These are phyloP conservation scores for Crithidia thermophila DNA, from an alignment of 208 protist genomes.

Conservation along the genomic window DNA sequence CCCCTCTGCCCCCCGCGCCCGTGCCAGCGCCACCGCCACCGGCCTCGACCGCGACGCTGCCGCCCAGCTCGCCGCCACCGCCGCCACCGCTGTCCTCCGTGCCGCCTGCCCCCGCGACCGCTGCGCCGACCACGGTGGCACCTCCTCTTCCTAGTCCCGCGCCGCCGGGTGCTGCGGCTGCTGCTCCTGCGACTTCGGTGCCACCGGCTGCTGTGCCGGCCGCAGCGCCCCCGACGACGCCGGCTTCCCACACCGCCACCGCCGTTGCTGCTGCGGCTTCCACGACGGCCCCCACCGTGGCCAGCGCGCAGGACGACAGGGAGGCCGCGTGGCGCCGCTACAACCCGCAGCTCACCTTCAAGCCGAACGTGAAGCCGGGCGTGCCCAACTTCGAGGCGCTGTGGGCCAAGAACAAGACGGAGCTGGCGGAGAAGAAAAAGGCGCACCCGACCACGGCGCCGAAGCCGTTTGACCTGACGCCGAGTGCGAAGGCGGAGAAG, in stretches of 20 bases:
- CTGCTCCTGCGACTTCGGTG: not conserved
- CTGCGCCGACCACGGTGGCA: not conserved
- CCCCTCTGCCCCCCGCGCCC: not conserved
- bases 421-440: slow-evolving; percentile 51
- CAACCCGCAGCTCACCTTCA: slow-evolving; percentile 77
- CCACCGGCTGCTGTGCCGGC: slow-evolving; percentile 3
- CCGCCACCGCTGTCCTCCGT: not conserved
- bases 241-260: not conserved
- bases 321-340: slow-evolving; percentile 23
- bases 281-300: slow-evolving; percentile 5
- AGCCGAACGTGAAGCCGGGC: slow-evolving; percentile 67
- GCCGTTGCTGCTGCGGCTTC: not conserved
- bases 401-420: slow-evolving; percentile 61
- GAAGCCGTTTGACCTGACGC: slow-evolving; percentile 66
- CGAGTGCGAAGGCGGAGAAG: slow-evolving; percentile 23
- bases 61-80: not conserved
- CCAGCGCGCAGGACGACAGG: not conserved
- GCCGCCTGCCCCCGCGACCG: not conserved
- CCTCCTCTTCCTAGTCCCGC: not conserved
- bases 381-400: slow-evolving; percentile 81
- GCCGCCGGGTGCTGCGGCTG: not conserved
- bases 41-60: not conserved
- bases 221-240: not conserved
- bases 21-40: not conserved
- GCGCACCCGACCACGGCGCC: slow-evolving; percentile 40